Percentiles rank a stretch among this genome's conserved stretches.
phyloP scores from a whole-genome alignment of 164 flowering plant species.

The Umbellularia californica region DNA sequence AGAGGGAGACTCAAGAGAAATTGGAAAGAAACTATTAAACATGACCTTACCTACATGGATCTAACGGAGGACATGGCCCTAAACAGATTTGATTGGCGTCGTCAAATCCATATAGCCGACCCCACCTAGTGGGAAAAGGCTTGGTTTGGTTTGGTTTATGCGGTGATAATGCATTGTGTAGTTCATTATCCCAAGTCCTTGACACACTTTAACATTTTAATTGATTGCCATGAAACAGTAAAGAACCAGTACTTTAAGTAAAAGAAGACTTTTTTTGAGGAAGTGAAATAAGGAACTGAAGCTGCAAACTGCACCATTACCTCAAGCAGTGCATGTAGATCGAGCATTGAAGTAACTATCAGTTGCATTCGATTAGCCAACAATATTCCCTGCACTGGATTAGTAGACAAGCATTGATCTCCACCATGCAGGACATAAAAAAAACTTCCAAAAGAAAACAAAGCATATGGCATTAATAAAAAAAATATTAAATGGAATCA shows the following conservation, averaged over 20 bases:
- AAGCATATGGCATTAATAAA: not conserved
- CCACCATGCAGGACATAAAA: not conserved
- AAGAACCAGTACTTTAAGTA: not conserved
- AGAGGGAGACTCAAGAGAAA: too few relatives aligned
- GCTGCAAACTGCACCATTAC: conserved; percentile 6
- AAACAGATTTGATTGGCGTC: too few relatives aligned
- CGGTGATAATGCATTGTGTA: not conserved
- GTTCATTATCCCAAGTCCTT: not conserved
- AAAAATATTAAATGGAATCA: not conserved
- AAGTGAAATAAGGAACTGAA: not conserved
- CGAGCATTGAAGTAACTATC: conserved; percentile 20
- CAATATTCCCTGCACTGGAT: conserved; percentile 31
- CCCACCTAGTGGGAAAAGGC: too few relatives aligned
- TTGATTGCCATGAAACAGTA: not conserved
- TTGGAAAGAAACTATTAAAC: too few relatives aligned
- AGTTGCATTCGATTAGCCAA: conserved; percentile 25
- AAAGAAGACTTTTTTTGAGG: too few relatives aligned
- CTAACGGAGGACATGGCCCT: too few relatives aligned
- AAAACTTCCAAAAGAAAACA: not conserved
- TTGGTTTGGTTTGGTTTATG: too few relatives aligned
- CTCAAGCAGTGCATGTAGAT: conserved; percentile 27
- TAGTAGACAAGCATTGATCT: conserved; percentile 13
- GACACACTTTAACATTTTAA: not conserved
- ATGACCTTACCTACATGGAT: too few relatives aligned
- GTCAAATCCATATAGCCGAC: too few relatives aligned